A percentile compares a stretch with the other conserved stretches of the same genome.
These are phyloP conservation scores for Solanum hybrid DNA, from an alignment of 305 asterid species.

Conservation along the genomic window DNA sequence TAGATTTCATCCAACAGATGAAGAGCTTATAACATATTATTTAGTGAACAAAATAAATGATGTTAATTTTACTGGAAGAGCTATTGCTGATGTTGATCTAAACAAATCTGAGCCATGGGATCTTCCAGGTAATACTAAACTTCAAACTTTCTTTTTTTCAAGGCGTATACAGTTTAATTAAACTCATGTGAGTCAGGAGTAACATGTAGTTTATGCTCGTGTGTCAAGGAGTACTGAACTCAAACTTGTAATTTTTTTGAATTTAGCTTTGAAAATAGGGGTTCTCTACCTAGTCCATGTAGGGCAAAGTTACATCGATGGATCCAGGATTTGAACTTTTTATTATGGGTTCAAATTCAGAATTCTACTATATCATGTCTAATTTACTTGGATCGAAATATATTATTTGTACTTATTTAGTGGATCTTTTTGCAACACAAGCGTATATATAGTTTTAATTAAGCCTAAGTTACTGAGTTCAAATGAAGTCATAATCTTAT, in stretches of 20 bases:
- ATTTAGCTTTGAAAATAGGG: background rate
- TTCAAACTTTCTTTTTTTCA: background rate
- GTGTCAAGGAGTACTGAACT: background rate
- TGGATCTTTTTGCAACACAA: background rate
- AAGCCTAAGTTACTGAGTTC: background rate
- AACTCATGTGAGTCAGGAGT: background rate
- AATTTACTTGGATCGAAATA: background rate
- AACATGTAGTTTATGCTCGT: background rate
- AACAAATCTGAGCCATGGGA: slow-evolving; percentile 98
- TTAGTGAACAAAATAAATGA: slow-evolving; percentile 71
- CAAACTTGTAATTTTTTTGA: background rate
- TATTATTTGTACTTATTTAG: background rate
- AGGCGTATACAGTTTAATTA: background rate
- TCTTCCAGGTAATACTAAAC: slow-evolving; percentile 60
- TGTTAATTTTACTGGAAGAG: slow-evolving; percentile 61
- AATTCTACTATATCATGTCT: background rate
- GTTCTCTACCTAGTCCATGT: background rate
- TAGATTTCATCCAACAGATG: slow-evolving; percentile 86
- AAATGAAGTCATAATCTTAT: background rate
- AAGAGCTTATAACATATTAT: slow-evolving; percentile 80
- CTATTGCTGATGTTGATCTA: slow-evolving; percentile 86
- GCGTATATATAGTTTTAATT: background rate
- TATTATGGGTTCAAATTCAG: background rate
- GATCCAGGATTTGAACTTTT: background rate
- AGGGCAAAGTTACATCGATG: background rate